Conservation (phyloP, 2,329 filamentous ascomycete species). For the Colletotrichum sp. region DNA sequence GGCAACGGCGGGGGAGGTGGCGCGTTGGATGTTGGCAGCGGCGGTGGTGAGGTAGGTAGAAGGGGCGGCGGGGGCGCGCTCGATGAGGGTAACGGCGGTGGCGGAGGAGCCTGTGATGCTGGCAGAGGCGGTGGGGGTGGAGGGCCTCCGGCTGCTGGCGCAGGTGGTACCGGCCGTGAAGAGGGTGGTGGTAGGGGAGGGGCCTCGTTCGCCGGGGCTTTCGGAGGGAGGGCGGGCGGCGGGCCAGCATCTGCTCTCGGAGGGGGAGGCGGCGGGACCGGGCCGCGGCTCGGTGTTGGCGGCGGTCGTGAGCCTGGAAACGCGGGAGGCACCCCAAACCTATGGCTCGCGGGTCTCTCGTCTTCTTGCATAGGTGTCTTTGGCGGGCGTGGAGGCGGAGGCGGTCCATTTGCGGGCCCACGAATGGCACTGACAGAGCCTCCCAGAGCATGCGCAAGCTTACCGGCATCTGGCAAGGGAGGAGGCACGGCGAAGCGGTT, state of each 20-base stretch:
- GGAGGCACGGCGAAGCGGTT: slow-evolving; percentile 63
- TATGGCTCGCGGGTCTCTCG: slow-evolving; percentile 55
- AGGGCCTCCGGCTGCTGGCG: slow-evolving; percentile 45
- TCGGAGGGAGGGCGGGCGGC: slow-evolving; percentile 52
- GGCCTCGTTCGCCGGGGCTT: slow-evolving; percentile 46
- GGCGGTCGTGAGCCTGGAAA: slow-evolving; percentile 74
- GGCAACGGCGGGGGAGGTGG: slow-evolving; percentile 41
- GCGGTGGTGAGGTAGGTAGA: slow-evolving; percentile 30
- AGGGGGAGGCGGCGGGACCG: slow-evolving; percentile 74
- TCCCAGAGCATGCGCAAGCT: slow-evolving; percentile 67
- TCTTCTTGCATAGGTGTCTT: slow-evolving; percentile 74
- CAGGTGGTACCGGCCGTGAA: slow-evolving; percentile 56
- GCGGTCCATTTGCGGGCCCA: slow-evolving; percentile 50
- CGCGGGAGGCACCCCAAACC: slow-evolving; percentile 79
- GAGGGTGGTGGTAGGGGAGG: slow-evolving; percentile 56
- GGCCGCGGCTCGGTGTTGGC: slow-evolving; percentile 73
- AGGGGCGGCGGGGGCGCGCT: slow-evolving; percentile 38
- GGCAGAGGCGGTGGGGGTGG: slow-evolving; percentile 40
- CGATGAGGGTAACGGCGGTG: slow-evolving; percentile 29
- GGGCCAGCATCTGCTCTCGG: slow-evolving; percentile 36
- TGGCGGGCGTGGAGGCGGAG: slow-evolving; percentile 70
- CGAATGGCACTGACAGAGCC: slow-evolving; percentile 36
- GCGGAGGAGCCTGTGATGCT: slow-evolving; percentile 33
- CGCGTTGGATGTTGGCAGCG: slow-evolving; percentile 14
- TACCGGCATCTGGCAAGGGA: slow-evolving; percentile 87